A percentile compares a stretch with the other conserved stretches of the same genome.
These are phyloP conservation scores for Phellopilus nigrolimitatus DNA, from an alignment of 1,284 basidiomycete genomes.

Conservation along the genomic window DNA sequence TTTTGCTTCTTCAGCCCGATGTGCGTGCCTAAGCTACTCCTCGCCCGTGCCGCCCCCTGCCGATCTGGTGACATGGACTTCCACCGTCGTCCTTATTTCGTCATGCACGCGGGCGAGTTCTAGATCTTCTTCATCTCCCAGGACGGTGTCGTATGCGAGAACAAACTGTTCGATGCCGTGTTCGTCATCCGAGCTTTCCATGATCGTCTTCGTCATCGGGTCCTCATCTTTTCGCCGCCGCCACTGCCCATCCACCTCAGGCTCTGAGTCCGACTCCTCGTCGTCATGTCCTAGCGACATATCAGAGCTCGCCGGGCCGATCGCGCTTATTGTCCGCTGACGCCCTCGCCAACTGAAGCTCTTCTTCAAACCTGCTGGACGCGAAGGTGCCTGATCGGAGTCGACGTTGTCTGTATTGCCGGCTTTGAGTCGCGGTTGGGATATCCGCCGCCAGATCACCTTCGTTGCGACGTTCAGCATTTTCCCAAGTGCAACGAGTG, in stretches of 20 bases:
- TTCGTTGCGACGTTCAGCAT: conserved; percentile 12
- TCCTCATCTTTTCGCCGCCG: conserved; percentile 11
- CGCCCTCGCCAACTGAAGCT: conserved; percentile 5
- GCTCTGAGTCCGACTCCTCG: conserved; percentile 9
- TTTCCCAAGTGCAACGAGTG: conserved; percentile 15
- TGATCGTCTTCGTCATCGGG: conserved; percentile 19
- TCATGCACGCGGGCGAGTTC: conserved; percentile 10
- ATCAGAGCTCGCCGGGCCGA: neutral
- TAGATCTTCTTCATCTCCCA: conserved; percentile 13
- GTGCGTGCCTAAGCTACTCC: neutral
- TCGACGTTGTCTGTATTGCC: neutral
- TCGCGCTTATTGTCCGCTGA: neutral
- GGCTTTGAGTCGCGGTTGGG: conserved; percentile 1
- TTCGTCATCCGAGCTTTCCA: conserved; percentile 15
- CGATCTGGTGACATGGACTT: conserved; percentile 13
- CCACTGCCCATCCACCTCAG: conserved; percentile 12
- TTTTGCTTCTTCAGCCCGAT: neutral
- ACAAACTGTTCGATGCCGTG: conserved; percentile 5
- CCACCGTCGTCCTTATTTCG: conserved; percentile 15
- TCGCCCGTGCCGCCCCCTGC: conserved; percentile 5
- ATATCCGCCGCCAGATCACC: conserved; percentile 14
- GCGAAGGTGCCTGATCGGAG: neutral
- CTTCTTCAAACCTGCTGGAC: neutral
- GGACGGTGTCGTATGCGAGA: conserved; percentile 4
- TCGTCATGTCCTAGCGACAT: neutral